Evolutionary conservation across 2,329 filamentous ascomycete genomes (phyloP), one percentile per base, ranked within the genome.

Genomic region (Arthrobotrys sinensis): DNA sequence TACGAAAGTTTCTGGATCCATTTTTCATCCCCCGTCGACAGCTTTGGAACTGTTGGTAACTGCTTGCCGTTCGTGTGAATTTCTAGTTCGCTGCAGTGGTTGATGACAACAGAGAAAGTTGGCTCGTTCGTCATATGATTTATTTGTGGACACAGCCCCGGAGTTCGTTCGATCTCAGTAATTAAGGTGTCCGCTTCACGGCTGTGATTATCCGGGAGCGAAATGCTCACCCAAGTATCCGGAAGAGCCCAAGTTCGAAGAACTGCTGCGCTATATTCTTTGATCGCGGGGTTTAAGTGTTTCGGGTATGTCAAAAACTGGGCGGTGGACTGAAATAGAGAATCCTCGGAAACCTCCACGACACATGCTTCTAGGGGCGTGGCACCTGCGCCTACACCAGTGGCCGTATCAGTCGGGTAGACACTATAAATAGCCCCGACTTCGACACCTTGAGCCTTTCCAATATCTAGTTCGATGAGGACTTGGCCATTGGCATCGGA

Each of bases 401-500:
- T 19, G 19, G 7, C n/a, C 28, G 53, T 14, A 16, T 52, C n/a
- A 12, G 60, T 46, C 6, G n/a, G 40, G 16, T 65, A 69, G 0
- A 70, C 11, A 4, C 53, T 21, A 16, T 78, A 78, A 8, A 67
- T 16, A 14, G 75, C 75, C 5, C 67, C 67, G 19, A n/a, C n/a
- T n/a, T 12, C 32, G 0, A 43, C 75, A 1, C 75, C 67, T 38
- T 78, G 75, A 3, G 75, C 67, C 11, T 48, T 40, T 21, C 75
- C 75, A 36, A 78, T 48, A 63, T 78, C 75, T n/a, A 78, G 21
- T 2, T 78, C 75, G 10, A 78, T 19, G 1, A 34, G 7, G 10
- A 28, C 24, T 4, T 28, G 24, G 24, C 24, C 24, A n/a, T 11
- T n/a, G 21, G 6, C 45, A 1, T n/a, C 45, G 3, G 6, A 36